phyloP scores from a whole-genome alignment of 2,329 filamentous ascomycete species.

The Shiraia sp. region DNA sequence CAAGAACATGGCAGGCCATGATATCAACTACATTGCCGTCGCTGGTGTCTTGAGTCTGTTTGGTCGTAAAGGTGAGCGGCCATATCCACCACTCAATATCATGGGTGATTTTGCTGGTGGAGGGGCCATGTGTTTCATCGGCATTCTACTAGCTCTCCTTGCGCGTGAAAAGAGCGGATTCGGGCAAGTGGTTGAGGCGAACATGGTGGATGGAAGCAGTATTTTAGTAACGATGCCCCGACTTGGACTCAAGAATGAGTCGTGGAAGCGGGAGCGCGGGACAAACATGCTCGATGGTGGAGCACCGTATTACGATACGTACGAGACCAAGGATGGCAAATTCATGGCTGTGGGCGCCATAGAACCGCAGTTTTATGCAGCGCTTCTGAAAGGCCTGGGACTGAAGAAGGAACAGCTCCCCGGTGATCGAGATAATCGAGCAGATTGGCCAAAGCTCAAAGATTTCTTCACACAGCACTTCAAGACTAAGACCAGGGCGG shows the following conservation, averaged over 20 bases:
- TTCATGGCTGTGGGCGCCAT: slow-evolving; percentile 90
- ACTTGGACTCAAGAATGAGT: slow-evolving; percentile 63
- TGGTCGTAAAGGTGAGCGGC: slow-evolving; percentile 69
- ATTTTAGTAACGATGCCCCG: slow-evolving; percentile 81
- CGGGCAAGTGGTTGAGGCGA: slow-evolving; percentile 91
- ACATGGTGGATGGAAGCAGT: slow-evolving; percentile 90
- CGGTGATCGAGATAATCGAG: slow-evolving; percentile 60
- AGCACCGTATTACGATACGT: slow-evolving; percentile 86
- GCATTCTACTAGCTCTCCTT: slow-evolving; percentile 78
- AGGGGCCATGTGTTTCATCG: slow-evolving; percentile 78
- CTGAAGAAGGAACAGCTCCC: slow-evolving; percentile 55
- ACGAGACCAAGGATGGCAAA: slow-evolving; percentile 76
- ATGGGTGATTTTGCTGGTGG: slow-evolving; percentile 91
- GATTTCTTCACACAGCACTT: slow-evolving; percentile 66
- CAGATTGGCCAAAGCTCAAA: slow-evolving; percentile 70
- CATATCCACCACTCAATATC: slow-evolving; percentile 80
- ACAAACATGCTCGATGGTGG: slow-evolving; percentile 82
- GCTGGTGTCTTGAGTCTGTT: slow-evolving; percentile 78
- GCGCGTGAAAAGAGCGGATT: slow-evolving; percentile 64
- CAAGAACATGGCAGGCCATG: slow-evolving; percentile 85
- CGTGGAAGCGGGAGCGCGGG: slow-evolving; percentile 69
- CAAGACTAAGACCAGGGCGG: slow-evolving; percentile 66
- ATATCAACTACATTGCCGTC: slow-evolving; percentile 95
- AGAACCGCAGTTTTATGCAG: slow-evolving; percentile 81
- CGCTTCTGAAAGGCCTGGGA: slow-evolving; percentile 68